Evolutionary conservation across 352 stramenopile genomes (phyloP).

Genomic region (Pythium scleroteichum): DNA sequence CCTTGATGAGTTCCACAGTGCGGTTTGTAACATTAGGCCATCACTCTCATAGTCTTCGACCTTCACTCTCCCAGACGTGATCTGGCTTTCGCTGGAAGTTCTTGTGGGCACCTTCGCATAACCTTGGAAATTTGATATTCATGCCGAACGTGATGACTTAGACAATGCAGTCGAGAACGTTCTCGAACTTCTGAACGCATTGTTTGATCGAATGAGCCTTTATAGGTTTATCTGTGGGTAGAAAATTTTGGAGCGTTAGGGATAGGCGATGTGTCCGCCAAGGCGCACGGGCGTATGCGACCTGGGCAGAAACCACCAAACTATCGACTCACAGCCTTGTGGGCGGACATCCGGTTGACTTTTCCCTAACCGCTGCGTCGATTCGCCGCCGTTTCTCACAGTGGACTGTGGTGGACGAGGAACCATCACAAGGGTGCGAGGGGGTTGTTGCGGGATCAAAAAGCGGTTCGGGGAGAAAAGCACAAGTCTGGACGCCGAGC

Average conservation of each 20-base stretch:
- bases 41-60: background rate
- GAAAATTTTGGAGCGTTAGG: too few relatives aligned
- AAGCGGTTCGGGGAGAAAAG: conserved; percentile 31
- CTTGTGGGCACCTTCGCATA: conserved; percentile 8
- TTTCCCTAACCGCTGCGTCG: conserved; percentile 10
- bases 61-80: background rate
- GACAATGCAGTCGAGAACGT: conserved; percentile 9
- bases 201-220: conserved; percentile 7
- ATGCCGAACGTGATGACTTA: conserved; percentile 19
- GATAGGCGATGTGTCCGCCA: too few relatives aligned
- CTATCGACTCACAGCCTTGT: background rate
- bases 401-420: conserved; percentile 22
- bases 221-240: background rate
- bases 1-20: too few relatives aligned
- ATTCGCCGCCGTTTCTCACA: conserved; percentile 8
- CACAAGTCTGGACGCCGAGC: conserved; percentile 6
- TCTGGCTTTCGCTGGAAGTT: background rate
- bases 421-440: conserved; percentile 16
- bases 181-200: conserved; percentile 1
- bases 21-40: background rate
- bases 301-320: conserved; percentile 8
- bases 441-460: background rate
- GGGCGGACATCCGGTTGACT: conserved; percentile 11
- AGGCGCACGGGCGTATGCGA: background rate
- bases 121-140: conserved; percentile 9